Conservation (phyloP, 768 basidiomycete genomes). For the Punctularia strigosozonata region DNA sequence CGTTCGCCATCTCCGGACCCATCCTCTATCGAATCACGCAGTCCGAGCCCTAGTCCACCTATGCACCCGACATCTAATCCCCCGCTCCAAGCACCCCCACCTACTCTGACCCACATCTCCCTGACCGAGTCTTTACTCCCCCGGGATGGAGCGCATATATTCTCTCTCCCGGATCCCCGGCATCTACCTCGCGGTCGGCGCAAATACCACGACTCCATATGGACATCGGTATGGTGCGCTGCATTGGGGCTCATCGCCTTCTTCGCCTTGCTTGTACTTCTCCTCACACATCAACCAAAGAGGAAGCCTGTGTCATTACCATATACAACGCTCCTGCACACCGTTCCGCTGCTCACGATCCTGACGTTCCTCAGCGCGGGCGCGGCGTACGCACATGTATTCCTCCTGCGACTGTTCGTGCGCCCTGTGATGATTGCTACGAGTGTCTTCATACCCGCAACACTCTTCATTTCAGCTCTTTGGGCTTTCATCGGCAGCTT, state of each 20-base stretch:
- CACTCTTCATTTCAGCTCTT: slow-evolving; percentile 60
- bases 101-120: slow-evolving; percentile 42
- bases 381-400: slow-evolving; percentile 63
- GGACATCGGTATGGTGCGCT: slow-evolving; percentile 57
- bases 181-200: slow-evolving; percentile 50
- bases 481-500: slow-evolving; percentile 82
- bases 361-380: slow-evolving; percentile 60
- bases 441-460: slow-evolving; percentile 63
- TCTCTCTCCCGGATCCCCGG: slow-evolving; percentile 68
- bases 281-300: slow-evolving; percentile 41
- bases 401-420: slow-evolving; percentile 70
- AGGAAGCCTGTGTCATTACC: too few relatives aligned
- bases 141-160: slow-evolving; percentile 60
- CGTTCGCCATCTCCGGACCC: slow-evolving; percentile 32
- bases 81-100: slow-evolving; percentile 32
- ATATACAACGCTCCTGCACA: slow-evolving; percentile 65
- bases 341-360: slow-evolving; percentile 65
- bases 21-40: slow-evolving; percentile 29
- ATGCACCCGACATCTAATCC: slow-evolving; percentile 8
- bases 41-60: slow-evolving; percentile 19
- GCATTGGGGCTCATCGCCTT: slow-evolving; percentile 49
- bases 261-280: slow-evolving; percentile 53
- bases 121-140: slow-evolving; percentile 75
- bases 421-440: slow-evolving; percentile 75
- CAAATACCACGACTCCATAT: slow-evolving; percentile 64